Evolutionary conservation across 805 yeast species (phyloP).

Genomic region (Zygosaccharomyces lentus): DNA sequence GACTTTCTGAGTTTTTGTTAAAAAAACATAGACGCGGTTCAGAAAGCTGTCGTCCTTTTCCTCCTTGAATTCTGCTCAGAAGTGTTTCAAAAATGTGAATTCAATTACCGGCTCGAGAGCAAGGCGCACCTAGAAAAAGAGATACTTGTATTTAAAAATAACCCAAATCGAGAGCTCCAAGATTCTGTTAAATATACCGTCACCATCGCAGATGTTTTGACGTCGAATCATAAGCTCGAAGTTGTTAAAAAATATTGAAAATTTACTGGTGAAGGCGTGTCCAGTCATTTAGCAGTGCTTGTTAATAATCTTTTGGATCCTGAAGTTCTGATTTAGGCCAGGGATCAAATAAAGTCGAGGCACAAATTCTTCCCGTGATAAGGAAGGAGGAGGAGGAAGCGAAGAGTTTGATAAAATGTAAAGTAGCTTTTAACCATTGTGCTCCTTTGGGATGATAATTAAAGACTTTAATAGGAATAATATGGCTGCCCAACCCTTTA

Average conservation of each 20-base stretch:
- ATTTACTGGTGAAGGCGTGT: conserved; percentile 22
- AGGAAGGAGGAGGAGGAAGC: conserved; percentile 8
- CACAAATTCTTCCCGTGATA: conserved; percentile 3
- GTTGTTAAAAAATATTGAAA: conserved; percentile 88
- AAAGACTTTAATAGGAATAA: conserved; percentile 13
- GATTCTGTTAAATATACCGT: conserved; percentile 51
- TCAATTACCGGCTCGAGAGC: conserved; percentile 11
- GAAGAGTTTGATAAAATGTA: conserved; percentile 10
- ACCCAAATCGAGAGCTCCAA: conserved; percentile 50
- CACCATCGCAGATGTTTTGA: conserved; percentile 56
- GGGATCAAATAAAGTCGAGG: background rate
- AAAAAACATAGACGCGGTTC: conserved; percentile 65
- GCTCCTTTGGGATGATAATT: conserved; percentile 10
- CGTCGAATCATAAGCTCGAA: conserved; percentile 54
- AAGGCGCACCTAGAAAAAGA: conserved; percentile 15
- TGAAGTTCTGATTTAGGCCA: no score
- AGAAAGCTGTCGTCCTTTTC: conserved; percentile 66
- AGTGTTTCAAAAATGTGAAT: conserved; percentile 70
- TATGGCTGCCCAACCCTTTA: no score
- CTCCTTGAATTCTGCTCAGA: conserved; percentile 59
- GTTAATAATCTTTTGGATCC: conserved; percentile 4
- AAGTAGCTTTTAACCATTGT: conserved; percentile 14
- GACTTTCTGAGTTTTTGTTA: conserved; percentile 48
- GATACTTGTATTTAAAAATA: conserved; percentile 8
- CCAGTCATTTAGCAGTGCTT: conserved; percentile 15